phyloP scores from a whole-genome alignment of 306 rosid species.

The Comarum palustre region DNA sequence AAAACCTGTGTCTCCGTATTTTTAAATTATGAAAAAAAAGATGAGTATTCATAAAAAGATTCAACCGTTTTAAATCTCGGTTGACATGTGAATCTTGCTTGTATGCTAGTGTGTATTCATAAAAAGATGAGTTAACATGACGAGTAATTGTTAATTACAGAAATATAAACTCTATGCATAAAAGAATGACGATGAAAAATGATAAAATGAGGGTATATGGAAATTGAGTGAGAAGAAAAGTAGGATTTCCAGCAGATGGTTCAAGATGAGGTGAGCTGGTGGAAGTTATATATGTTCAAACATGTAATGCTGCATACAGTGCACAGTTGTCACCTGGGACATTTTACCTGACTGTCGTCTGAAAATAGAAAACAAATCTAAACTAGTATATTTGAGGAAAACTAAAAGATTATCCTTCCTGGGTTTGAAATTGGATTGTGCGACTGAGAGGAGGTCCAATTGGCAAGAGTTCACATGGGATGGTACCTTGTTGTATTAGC shows the following conservation, averaged over 20 bases:
- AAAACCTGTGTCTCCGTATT: too few species aligned
- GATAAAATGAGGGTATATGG: not conserved
- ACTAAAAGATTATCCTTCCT: not conserved
- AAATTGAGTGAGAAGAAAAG: not conserved
- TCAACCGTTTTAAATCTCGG: not conserved
- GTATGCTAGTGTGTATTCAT: not conserved
- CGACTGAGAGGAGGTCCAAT: not conserved
- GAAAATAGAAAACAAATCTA: too few species aligned
- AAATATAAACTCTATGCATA: not conserved
- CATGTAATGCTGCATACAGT: constrained; percentile 18
- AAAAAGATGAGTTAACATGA: not conserved
- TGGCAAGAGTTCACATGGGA: constrained; percentile 31
- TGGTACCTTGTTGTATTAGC: constrained; percentile 2
- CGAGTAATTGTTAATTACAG: not conserved
- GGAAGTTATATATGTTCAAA: constrained; percentile 23
- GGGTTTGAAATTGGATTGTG: not conserved
- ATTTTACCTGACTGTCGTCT: constrained; percentile 10
- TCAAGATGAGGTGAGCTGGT: constrained; percentile 8
- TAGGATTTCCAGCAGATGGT: constrained; percentile 4
- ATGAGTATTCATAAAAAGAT: too few species aligned
- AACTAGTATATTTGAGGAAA: not conserved
- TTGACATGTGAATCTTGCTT: not conserved
- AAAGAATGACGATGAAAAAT: not conserved
- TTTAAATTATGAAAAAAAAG: too few species aligned
- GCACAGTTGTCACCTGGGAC: constrained; percentile 19